These are phyloP conservation scores for Periglandula ipomoeae DNA, from an alignment of 2,329 filamentous ascomycete species.

Conservation along the genomic window DNA sequence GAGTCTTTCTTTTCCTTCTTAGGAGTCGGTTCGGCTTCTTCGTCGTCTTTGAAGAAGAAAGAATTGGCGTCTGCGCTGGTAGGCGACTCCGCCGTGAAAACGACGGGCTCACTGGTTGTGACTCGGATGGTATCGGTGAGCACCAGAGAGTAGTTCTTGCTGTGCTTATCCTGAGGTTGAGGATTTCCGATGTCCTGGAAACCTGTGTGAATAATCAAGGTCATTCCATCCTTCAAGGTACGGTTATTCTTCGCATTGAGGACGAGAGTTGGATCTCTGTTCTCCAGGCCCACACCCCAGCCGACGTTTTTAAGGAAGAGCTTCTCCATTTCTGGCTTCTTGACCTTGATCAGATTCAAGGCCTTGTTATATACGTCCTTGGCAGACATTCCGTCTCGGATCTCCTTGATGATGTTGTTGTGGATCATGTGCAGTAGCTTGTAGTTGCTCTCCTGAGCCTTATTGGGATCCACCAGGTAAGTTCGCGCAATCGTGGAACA, in stretches of 20 bases:
- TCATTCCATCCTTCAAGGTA: slow-evolving; percentile 92
- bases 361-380: slow-evolving; percentile 94
- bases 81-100: slow-evolving; percentile 90
- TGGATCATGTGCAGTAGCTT: slow-evolving; percentile 79
- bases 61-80: slow-evolving; percentile 89
- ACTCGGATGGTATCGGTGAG: slow-evolving; percentile 92
- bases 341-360: slow-evolving; percentile 66
- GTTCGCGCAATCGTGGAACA: slow-evolving; percentile 87
- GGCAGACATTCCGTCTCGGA: slow-evolving; percentile 74
- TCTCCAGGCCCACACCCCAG: slow-evolving; percentile 86
- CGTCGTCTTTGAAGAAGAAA: slow-evolving; percentile 98
- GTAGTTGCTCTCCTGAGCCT: slow-evolving; percentile 90
- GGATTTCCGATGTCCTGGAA: slow-evolving; percentile 85
- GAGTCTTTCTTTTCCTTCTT: slow-evolving; percentile 85
- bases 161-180: slow-evolving; percentile 80
- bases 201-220: slow-evolving; percentile 79
- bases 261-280: slow-evolving; percentile 71
- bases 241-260: slow-evolving; percentile 81
- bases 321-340: slow-evolving; percentile 92
- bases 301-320: slow-evolving; percentile 91
- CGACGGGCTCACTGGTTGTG: slow-evolving; percentile 63
- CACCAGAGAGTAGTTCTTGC: slow-evolving; percentile 79
- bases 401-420: slow-evolving; percentile 80
- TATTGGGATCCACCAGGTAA: slow-evolving; percentile 94
- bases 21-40: slow-evolving; percentile 75